Base-by-base conservation (phyloP, 768 basidiomycete genomes). In the Suillus weaverae region DNA sequence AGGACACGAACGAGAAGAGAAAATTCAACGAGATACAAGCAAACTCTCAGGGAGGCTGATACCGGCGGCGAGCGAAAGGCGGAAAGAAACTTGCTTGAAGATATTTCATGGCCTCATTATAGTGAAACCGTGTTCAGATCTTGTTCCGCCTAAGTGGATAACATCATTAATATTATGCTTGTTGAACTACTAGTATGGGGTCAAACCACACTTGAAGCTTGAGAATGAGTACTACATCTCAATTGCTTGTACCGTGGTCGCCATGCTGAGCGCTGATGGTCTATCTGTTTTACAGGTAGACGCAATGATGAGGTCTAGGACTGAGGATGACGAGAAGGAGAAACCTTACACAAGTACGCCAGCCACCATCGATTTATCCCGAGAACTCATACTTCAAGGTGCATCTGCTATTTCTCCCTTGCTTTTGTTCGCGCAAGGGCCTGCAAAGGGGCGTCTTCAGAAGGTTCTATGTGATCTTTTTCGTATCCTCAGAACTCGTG, bases 1-100 rank as follows among this genome's bases (percentile, higher is more conserved):
- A 78, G 57, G 72, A 70, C 74, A 6, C 76, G 61, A 51, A 51
- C 32, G 7, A 74, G 33, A 66, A 70, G n/a, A 70, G 70, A 61
- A 65, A 71, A 51, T 62, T 69, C 36, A 74, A 72, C 39, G 73
- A 76, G 20, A 67, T 72, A 7, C 70, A 70, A 62, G 55, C 41
- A 13, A 53, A 20, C 51, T 53, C 72, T 75, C 66, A 64, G 75
- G 48, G 74, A 75, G 55, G 74, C 75, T 48, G 72, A 78, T 69
- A 68, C 74, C 62, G 65, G 75, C 68, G 66, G 73, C 73, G 87
- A 87, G 72, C 14, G 82, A 82, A 67, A 30, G 16, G 50, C 9
- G 8, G 26, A 51, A 51, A 51, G 3, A 30, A 4, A 18, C 8
- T 18, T 16, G 16, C 26, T 30, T 50, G 48, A 8, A 30, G 26